phyloP scores from a whole-genome alignment of 2,329 filamentous ascomycete species.

The Aspergillus sclerotialis region DNA sequence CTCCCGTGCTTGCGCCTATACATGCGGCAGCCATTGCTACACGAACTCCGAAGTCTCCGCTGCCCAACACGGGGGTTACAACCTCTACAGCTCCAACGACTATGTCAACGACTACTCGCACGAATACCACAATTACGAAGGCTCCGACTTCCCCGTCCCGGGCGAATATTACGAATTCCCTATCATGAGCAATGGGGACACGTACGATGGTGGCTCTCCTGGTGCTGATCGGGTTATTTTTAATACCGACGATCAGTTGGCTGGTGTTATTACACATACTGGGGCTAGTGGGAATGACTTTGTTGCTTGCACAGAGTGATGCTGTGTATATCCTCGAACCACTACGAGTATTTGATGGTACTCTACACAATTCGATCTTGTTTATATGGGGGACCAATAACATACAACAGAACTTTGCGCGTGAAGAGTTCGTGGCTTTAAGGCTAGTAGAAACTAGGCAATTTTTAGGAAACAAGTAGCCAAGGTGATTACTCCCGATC shows the following conservation, averaged over 20 bases:
- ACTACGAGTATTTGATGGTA: too few species aligned
- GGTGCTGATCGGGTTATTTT: conserved; percentile 63
- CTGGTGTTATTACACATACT: conserved; percentile 63
- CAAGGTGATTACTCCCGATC: too few species aligned
- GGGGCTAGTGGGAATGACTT: conserved; percentile 63
- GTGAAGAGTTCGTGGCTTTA: too few species aligned
- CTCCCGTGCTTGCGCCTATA: conserved; percentile 41
- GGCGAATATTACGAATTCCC: conserved; percentile 61
- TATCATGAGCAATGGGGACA: conserved; percentile 40
- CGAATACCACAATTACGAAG: conserved; percentile 56
- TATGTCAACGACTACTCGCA: conserved; percentile 49
- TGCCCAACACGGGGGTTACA: conserved; percentile 48
- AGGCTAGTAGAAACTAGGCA: too few species aligned
- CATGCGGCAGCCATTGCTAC: conserved; percentile 51
- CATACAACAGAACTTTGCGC: too few species aligned
- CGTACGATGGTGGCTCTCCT: conserved; percentile 55
- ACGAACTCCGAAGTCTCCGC: conserved; percentile 41
- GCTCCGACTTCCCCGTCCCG: conserved; percentile 51
- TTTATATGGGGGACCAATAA: too few species aligned
- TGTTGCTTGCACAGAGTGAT: conserved; percentile 59
- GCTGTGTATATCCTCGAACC: too few species aligned
- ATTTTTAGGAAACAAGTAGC: too few species aligned
- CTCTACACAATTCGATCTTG: too few species aligned
- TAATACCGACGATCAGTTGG: conserved; percentile 49
- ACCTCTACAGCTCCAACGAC: conserved; percentile 38